These are phyloP conservation scores for Parastagonospora avenae DNA, from an alignment of 2,329 filamentous ascomycete species.

Conservation along the genomic window DNA sequence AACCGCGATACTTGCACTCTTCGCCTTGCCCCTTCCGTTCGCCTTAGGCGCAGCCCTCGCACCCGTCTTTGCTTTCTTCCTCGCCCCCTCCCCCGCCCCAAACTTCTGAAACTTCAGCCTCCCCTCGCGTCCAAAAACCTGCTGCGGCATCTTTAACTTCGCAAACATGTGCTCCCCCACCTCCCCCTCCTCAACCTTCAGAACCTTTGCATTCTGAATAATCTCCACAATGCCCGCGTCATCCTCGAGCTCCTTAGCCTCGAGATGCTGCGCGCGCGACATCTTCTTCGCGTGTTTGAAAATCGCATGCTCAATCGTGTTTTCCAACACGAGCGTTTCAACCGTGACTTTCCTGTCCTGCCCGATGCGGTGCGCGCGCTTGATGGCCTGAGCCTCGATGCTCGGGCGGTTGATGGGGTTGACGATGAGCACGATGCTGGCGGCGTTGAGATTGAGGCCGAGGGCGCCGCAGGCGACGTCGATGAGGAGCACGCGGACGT, in stretches of 20 bases:
- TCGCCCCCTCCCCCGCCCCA: conserved; percentile 23
- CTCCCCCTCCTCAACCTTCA: conserved; percentile 49
- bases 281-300: conserved; percentile 74
- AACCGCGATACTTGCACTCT: neutral
- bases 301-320: conserved; percentile 85
- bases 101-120: conserved; percentile 37
- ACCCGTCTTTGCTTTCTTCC: conserved; percentile 22
- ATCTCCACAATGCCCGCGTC: conserved; percentile 64
- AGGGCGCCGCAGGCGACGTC: conserved; percentile 88
- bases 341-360: conserved; percentile 79
- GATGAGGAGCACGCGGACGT: conserved; percentile 83
- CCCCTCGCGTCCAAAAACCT: conserved; percentile 50
- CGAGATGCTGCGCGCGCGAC: conserved; percentile 64
- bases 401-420: conserved; percentile 85
- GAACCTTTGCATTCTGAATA: conserved; percentile 60
- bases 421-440: conserved; percentile 86
- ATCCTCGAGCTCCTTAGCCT: conserved; percentile 63
- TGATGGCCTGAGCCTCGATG: conserved; percentile 88
- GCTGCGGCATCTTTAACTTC: conserved; percentile 47
- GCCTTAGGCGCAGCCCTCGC: neutral
- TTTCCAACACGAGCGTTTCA: conserved; percentile 80
- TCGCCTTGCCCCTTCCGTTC: neutral
- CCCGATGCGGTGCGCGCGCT: conserved; percentile 85
- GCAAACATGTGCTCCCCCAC: conserved; percentile 48
- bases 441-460: conserved; percentile 81